phyloP scores from a whole-genome alignment of 495 filamentous ascomycete species.

The Annulohypoxylon moriforme region DNA sequence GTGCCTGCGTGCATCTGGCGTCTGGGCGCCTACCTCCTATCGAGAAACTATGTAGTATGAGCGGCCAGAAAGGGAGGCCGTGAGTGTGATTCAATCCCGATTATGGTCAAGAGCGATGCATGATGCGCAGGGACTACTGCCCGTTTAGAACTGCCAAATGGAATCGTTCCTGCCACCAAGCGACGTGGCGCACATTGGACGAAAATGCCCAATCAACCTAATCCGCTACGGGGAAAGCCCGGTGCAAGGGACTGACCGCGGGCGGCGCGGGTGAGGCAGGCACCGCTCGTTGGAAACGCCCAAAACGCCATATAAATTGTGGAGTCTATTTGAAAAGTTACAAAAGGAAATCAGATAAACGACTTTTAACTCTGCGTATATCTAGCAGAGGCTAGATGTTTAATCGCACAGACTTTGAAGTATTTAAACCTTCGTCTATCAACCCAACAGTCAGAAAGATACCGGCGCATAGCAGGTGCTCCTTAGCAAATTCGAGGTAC shows the following conservation, averaged over 20 bases:
- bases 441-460: conserved; percentile 1
- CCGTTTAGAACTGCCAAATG: conserved; percentile 41
- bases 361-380: not conserved
- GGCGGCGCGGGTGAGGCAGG: conserved; percentile 24
- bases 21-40: not conserved
- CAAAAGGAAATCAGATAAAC: conserved; percentile 11
- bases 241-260: conserved; percentile 37
- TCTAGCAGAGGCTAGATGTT: not conserved
- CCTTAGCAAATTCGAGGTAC: conserved; percentile 22
- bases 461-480: conserved; percentile 13
- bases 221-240: conserved; percentile 31
- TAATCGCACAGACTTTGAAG: not conserved
- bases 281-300: conserved; percentile 32
- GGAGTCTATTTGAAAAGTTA: conserved; percentile 22
- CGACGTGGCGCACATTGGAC: conserved; percentile 42
- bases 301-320: conserved; percentile 11
- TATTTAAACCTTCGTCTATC: conserved; percentile 20
- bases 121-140: conserved; percentile 41
- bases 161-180: conserved; percentile 31
- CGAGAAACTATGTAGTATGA: not conserved
- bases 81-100: conserved; percentile 27
- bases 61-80: conserved; percentile 34
- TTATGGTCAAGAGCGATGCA: conserved; percentile 41
- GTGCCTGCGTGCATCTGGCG: not conserved
- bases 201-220: conserved; percentile 37